Evolutionary conservation across 2,329 filamentous ascomycete genomes (phyloP), one percentile per base, ranked within the genome.

Genomic region (Trichoderma sp.): DNA sequence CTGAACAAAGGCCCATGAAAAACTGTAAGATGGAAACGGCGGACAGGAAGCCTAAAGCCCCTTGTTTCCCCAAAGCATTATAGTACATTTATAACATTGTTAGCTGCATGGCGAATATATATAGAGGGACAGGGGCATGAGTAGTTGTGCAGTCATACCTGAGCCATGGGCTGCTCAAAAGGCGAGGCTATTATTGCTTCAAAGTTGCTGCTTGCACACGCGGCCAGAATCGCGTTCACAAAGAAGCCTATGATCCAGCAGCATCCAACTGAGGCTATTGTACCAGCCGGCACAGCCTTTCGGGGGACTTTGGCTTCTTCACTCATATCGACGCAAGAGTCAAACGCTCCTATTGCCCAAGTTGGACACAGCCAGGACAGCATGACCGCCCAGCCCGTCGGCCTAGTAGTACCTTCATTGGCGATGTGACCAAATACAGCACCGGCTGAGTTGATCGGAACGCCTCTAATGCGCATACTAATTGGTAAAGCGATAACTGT

Each of bases 201-300:
- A 8, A 65, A 56, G 3, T 56, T 27, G 10, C 16, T 16, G 1
- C 62, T 52, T 19, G 52, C 49, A 3, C 62, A 65, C 1, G 62
- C 62, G 27, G 62, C 62, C 10, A 65, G 33, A 8, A 65, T 27
- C 4, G 52, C 49, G 3, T 52, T 65, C 1, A 65, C 19, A 43
- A 65, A 35, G 19, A 65, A 65, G 52, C 62, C 62, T 7, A 55
- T 10, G 37, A 65, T n/a, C 62, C 62, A 65, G 35, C 62, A 65
- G 35, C 62, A 35, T 31, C 62, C 62, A 43, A 64, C 55, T 21
- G 61, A 64, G 2, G 61, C 33, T 11, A 64, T 16, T 2, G 55
- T 64, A 2, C 61, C 61, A 13, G 21, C 11, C 0, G 61, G 61
- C 8, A 64, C 61, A 56, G 61, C 61, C 13, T 31, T 64, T 27